Conservation (phyloP, 139 green algal genomes). For the Chlorella vulgaris region DNA sequence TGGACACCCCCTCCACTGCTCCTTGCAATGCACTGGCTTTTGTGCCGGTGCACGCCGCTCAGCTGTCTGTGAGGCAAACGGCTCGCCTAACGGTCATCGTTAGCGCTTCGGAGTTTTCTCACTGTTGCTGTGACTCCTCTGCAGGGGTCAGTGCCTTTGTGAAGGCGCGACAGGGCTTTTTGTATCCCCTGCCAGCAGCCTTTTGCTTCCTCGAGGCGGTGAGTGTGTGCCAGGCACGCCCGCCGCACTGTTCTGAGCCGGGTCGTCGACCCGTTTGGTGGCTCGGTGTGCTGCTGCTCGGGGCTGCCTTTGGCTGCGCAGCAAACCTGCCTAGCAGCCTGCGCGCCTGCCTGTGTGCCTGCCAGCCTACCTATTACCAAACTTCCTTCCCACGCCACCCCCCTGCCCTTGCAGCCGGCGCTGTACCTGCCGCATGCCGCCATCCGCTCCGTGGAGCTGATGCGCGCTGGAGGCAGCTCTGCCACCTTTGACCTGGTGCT, state of each 20-base stretch:
- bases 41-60: no score
- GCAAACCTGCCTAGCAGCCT: no score
- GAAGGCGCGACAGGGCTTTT: constrained; percentile 36
- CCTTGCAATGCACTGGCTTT: no score
- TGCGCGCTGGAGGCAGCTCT: constrained; percentile 41
- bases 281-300: no score
- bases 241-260: neutral
- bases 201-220: constrained; percentile 48
- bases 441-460: constrained; percentile 45
- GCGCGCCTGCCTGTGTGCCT: no score
- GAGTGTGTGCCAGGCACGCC: neutral
- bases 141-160: constrained; percentile 37
- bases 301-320: no score
- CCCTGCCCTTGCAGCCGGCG: constrained; percentile 45
- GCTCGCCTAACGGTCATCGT: no score
- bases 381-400: no score
- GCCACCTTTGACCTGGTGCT: constrained; percentile 53
- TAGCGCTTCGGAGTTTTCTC: no score
- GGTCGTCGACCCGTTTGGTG: neutral
- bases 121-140: neutral
- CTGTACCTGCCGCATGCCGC: constrained; percentile 39
- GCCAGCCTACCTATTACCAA: no score
- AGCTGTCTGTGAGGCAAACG: no score
- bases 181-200: constrained; percentile 41
- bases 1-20: neutral